Base-by-base conservation (phyloP, 2,329 filamentous ascomycete species). In the Monilinia fructicola region DNA sequence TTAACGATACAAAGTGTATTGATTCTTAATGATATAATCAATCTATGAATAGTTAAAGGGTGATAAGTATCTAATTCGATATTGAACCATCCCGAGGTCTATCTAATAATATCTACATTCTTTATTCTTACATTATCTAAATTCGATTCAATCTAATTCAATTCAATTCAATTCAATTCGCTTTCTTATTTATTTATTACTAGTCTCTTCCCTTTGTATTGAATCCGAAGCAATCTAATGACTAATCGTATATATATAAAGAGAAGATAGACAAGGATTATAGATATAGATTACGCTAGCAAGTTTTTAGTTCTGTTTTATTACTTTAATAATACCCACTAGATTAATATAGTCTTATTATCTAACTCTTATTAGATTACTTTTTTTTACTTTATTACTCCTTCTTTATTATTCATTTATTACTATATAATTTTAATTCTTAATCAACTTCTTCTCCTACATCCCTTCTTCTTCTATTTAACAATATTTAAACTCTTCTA, bases 231-330 rank as follows among this genome's bases (percentile, higher is more conserved):
- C 42, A 18, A 58, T 40, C 18, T 21, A 31, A 21, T 31, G 26
- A 44, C 21, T 48, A 58, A 12, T 26, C 26, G n/a, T 28, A 23
- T 61, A 38, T 61, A 38, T 50, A 11, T 26, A 23, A 18, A 26
- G 14, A 35, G 31, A 35, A 31, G 9, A 35, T 35, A 35, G 9
- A 23, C 14, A 56, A 55, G 61, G 38, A 38, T 12, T 18, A 35
- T n/a, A 23, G 16, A 16, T n/a, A 44, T 38, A 58, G 23, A 26
- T n/a, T 21, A 42, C 61, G 50, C 52, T 64, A 56, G 52, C 52
- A 56, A 28, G 28, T 56, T 64, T 1, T 64, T 56, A 56, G 40
- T 26, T 64, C 21, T 28, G 61, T 56, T 56, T 58, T 58, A 44
- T 26, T 58, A 58, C 40, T 40, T 38, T 58, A 58, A 44, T 58